Evolutionary conservation across 1,139 yeast genomes (phyloP).

Genomic region (Casaregolazyma lundiana): DNA sequence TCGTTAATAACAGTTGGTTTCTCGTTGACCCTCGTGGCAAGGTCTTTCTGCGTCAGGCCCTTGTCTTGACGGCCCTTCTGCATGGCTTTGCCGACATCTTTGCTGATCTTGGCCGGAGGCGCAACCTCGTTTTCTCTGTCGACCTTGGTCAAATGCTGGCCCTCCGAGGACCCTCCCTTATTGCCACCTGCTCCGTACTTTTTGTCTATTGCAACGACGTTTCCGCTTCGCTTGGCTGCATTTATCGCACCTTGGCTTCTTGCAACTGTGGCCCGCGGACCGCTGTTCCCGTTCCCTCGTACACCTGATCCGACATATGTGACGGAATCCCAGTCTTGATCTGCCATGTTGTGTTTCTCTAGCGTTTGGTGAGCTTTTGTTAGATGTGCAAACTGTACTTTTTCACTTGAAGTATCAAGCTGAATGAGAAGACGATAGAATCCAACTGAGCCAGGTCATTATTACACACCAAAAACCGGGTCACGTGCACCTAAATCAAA

Average conservation of each 20-base stretch:
- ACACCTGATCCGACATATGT: conserved; percentile 69
- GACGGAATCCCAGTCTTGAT: conserved; percentile 81
- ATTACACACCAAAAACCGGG: too few relatives aligned
- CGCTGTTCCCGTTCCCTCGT: conserved; percentile 79
- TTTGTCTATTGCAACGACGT: conserved; percentile 87
- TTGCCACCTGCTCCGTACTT: conserved; percentile 70
- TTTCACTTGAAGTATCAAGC: background rate
- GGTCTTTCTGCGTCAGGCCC: conserved; percentile 87
- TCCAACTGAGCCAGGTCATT: background rate
- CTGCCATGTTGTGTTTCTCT: conserved; percentile 23
- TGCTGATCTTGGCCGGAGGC: conserved; percentile 83
- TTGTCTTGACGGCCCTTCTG: conserved; percentile 84
- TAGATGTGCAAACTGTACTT: background rate
- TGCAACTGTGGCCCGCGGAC: conserved; percentile 84
- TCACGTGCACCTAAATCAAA: too few relatives aligned
- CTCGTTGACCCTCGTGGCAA: conserved; percentile 92
- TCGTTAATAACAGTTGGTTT: conserved; percentile 94
- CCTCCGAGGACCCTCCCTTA: conserved; percentile 73
- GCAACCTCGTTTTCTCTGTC: conserved; percentile 94
- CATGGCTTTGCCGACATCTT: conserved; percentile 82
- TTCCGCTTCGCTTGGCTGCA: conserved; percentile 90
- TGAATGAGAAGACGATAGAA: background rate
- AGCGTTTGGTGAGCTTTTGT: background rate
- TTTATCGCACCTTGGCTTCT: conserved; percentile 72
- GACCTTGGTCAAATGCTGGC: conserved; percentile 88